A percentile compares a stretch with the other conserved stretches of the same genome.
phyloP scores from a whole-genome alignment of 2,329 filamentous ascomycete genomes.

The Leptographium wingfieldii region DNA sequence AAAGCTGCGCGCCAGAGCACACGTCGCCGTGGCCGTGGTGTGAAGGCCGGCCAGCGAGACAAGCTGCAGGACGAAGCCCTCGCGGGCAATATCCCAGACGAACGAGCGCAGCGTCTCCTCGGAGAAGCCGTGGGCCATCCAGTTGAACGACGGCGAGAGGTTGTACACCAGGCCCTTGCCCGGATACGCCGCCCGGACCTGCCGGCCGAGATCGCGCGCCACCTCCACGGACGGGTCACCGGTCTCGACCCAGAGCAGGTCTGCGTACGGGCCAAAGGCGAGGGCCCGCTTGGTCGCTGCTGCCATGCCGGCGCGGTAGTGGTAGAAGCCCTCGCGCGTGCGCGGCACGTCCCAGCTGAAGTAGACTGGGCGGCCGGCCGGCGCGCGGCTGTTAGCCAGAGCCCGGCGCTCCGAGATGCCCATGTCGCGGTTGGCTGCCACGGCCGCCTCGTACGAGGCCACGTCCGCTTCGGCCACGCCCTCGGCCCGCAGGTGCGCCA shows the following conservation, averaged over 20 bases:
- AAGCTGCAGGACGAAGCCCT: conserved; percentile 64
- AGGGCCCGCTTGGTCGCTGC: conserved; percentile 89
- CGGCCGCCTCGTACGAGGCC: conserved; percentile 51
- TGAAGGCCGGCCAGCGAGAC: conserved; percentile 55
- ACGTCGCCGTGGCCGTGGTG: conserved; percentile 49
- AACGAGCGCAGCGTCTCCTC: conserved; percentile 75
- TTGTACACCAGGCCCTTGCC: conserved; percentile 94
- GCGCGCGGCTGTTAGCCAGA: conserved; percentile 55
- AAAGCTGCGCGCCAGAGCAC: conserved; percentile 70
- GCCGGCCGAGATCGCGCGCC: conserved; percentile 58
- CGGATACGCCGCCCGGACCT: conserved; percentile 58
- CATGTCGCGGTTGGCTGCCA: conserved; percentile 54
- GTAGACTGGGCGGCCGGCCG: conserved; percentile 46
- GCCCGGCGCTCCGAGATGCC: conserved; percentile 66
- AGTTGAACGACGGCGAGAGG: conserved; percentile 93
- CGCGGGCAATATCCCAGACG: conserved; percentile 88
- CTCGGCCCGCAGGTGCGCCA: conserved; percentile 57
- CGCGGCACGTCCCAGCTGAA: conserved; percentile 90
- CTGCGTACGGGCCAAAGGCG: conserved; percentile 82
- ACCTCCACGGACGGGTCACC: conserved; percentile 75
- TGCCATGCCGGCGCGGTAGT: conserved; percentile 70
- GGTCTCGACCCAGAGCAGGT: conserved; percentile 95
- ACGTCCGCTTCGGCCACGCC: conserved; percentile 52
- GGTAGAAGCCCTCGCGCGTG: conserved; percentile 88
- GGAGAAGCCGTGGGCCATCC: conserved; percentile 89